Base-by-base conservation (phyloP, 805 yeast genomes). In the Millerozyma miso region DNA sequence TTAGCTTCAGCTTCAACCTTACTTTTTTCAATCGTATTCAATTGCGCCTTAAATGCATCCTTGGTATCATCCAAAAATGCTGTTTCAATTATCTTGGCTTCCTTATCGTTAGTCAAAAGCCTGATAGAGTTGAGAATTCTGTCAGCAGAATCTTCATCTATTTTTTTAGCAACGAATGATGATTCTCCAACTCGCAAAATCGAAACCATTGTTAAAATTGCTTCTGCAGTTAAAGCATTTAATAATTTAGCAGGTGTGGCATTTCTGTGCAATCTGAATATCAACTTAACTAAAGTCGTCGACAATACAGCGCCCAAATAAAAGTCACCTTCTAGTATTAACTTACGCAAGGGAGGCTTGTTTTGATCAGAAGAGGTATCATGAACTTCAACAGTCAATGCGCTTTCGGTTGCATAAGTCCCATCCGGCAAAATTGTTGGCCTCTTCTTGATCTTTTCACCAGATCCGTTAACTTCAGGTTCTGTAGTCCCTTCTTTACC, bases 391-490 rank as follows among this genome's bases (percentile, higher is more conserved):
- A 80, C 67, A 13, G 85, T 85, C 44, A 83, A 67, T 0, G 96
- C 93, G 49, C 81, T 80, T 66, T 93, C 99, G 34, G 97, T 87
- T 20, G 99, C 99, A 65, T 93, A 93, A 0, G 99, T 93, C 54
- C 99, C 99, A 68, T 93, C 99, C n/a, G 99, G 96, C 51, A 93
- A 75, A 45, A 93, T 83, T 46, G 85, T 83, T 16, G 97, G 97
- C 36, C 87, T 87, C 44, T 69, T 62, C 39, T 62, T 55, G 10
- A 40, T 33, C 7, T 53, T 51, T 13, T 47, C 42, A 4, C 65
- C 60, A 29, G 62, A 53, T 19, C 56, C 61, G 47, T 60, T 63
- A 1, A 53, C 62, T n/a, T 51, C 60, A 8, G 60, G 69, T 4
- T 65, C 71, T n/a, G 55, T 61, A 20, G 62, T 62, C 13, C 68